Percentiles rank a stretch among this genome's conserved stretches.
phyloP scores from a whole-genome alignment of 2,329 filamentous ascomycete species.

The Trichophyton schoenleinii region DNA sequence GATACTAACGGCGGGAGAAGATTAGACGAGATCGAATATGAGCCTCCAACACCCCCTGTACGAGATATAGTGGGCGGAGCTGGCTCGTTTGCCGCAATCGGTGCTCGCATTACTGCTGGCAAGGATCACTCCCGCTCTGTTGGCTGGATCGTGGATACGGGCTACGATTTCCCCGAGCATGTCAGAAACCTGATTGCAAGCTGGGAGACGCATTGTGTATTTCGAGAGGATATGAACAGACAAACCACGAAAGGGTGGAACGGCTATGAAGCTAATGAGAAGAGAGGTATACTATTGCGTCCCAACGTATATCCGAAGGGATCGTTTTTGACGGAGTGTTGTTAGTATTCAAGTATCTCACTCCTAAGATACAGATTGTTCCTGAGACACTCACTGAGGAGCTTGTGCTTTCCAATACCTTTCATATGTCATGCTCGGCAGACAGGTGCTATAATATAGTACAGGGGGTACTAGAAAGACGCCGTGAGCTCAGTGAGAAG shows the following conservation, averaged over 20 bases:
- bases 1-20: not conserved
- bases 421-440: slow-evolving; percentile 80
- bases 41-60: slow-evolving; percentile 54
- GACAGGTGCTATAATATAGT: slow-evolving; percentile 64
- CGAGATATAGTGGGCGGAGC: slow-evolving; percentile 76
- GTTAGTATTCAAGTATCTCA: slow-evolving; percentile 70
- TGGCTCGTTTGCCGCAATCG: slow-evolving; percentile 73
- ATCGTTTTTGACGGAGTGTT: not conserved
- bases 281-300: slow-evolving; percentile 38
- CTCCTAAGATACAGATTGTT: slow-evolving; percentile 70
- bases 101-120: slow-evolving; percentile 77
- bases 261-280: slow-evolving; percentile 60
- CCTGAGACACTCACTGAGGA: slow-evolving; percentile 54
- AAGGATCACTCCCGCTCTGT: slow-evolving; percentile 52
- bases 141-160: slow-evolving; percentile 84
- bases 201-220: slow-evolving; percentile 63
- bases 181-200: slow-evolving; percentile 52
- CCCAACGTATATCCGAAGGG: slow-evolving; percentile 12
- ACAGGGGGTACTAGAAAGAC: slow-evolving; percentile 49
- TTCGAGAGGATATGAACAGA: slow-evolving; percentile 53
- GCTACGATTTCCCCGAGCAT: slow-evolving; percentile 66
- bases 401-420: slow-evolving; percentile 60
- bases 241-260: slow-evolving; percentile 89
- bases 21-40: slow-evolving; percentile 82
- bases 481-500: slow-evolving; percentile 26